Base-by-base conservation (phyloP, 306 rosid genomes). In the Rosa multiflora region DNA sequence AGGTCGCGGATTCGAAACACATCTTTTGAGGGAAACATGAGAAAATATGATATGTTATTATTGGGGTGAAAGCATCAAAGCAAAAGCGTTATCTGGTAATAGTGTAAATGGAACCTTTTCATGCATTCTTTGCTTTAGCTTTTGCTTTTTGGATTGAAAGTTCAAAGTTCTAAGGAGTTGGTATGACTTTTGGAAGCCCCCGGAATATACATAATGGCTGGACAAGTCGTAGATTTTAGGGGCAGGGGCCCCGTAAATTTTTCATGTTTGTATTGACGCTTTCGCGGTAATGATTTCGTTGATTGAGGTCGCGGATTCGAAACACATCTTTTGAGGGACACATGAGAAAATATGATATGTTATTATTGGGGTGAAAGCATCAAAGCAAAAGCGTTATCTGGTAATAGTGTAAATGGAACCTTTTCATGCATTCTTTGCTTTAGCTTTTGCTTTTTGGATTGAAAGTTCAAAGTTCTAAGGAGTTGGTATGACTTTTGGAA, bases 401-500 rank as follows among this genome's bases (percentile, higher is more conserved):
- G 70, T 14, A 58, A 46, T 0, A 32, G 79, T 46, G 70, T 59
- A 46, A 61, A 8, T 43, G 55, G 4, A 43, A 59, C 18, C 56
- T 26, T 43, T 59, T 48, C 40, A 23, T 59, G 39, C 78, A 61
- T 67, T 67, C 14, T 21, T 21, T 1, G 68, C 55, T 74, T 75
- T 75, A 5, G 29, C 44, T 23, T 75, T 75, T 43, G 23, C 3
- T 1, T 20, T 47, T 4, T 18, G 9, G 14, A 29, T 26, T 14
- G 59, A 21, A 70, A 44, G 73, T 52, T 18, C 37, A n/a, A n/a
- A n/a, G n/a, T 52, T 18, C 37, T 13, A 35, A 18, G 53, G 58
- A 39, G 56, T 40, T 74, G n/a, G 32, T 49, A 10, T 0, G 76
- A 53, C 76, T 73, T 72, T 72, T 37, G 76, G 76, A 73, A 73